Conservation (phyloP, 495 filamentous ascomycete genomes). For the Chaetomium fimeti region DNA sequence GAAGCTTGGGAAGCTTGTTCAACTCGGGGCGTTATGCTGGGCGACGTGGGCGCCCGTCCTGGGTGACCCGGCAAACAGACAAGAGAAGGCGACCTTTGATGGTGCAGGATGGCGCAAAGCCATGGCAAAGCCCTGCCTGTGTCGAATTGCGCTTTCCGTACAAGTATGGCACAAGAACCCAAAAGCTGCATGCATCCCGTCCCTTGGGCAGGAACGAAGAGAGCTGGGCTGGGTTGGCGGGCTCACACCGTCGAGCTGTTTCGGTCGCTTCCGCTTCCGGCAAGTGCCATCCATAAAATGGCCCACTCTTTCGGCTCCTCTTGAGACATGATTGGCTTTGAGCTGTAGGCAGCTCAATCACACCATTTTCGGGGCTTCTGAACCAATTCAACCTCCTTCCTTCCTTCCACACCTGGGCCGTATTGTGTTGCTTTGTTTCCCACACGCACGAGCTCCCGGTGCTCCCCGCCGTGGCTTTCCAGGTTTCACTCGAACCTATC, state of each 20-base stretch:
- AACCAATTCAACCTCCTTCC: constrained; percentile 10
- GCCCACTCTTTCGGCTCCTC: neutral
- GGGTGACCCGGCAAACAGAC: neutral
- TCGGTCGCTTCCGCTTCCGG: constrained; percentile 10
- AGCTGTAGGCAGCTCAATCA: constrained; percentile 1
- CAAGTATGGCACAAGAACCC: no score
- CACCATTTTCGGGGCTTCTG: constrained; percentile 9
- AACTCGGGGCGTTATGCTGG: constrained; percentile 6
- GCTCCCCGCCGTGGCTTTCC: neutral
- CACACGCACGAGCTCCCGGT: neutral
- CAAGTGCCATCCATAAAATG: neutral
- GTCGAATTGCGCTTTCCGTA: no score
- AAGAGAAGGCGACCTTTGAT: neutral
- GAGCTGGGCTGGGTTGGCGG: no score
- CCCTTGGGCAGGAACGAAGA: neutral
- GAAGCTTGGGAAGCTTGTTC: constrained; percentile 24
- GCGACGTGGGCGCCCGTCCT: constrained; percentile 9
- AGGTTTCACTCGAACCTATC: neutral
- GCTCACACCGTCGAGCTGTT: neutral
- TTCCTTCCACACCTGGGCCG: neutral
- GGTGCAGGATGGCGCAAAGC: constrained; percentile 4
- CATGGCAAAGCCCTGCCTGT: neutral
- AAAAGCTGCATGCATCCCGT: neutral
- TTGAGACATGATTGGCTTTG: constrained; percentile 3
- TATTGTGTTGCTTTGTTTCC: neutral